Percentiles rank a stretch among this genome's conserved stretches.
These are phyloP conservation scores for Teunomyces stri DNA, from an alignment of 805 yeast genomes.

Conservation along the genomic window DNA sequence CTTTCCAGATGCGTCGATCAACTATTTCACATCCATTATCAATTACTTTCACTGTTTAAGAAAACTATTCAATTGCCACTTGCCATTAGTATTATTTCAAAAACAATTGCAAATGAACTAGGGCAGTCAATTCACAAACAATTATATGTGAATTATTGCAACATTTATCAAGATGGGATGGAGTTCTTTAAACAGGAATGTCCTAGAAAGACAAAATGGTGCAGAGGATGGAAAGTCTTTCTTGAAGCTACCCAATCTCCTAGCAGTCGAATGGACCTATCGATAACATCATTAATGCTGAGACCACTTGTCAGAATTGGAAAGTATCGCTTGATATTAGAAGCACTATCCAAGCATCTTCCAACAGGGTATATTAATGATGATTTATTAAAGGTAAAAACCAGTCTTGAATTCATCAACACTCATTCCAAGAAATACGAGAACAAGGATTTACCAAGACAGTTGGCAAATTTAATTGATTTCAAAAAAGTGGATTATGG, in stretches of 20 bases:
- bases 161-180: slow-evolving; percentile 30
- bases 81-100: neutral
- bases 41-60: slow-evolving; percentile 23
- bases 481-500: slow-evolving; percentile 9
- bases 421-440: slow-evolving; percentile 17
- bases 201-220: slow-evolving; percentile 18
- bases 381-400: slow-evolving; percentile 14
- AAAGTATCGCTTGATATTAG: slow-evolving; percentile 52
- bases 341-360: slow-evolving; percentile 33
- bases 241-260: slow-evolving; percentile 43
- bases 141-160: slow-evolving; percentile 34
- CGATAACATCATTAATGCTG: slow-evolving; percentile 53
- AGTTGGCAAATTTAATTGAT: slow-evolving; percentile 13
- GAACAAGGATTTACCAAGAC: slow-evolving; percentile 19
- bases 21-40: slow-evolving; percentile 22
- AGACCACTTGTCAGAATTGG: slow-evolving; percentile 51
- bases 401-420: slow-evolving; percentile 25
- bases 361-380: slow-evolving; percentile 13
- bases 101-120: slow-evolving; percentile 16
- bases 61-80: neutral
- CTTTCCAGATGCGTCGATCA: neutral
- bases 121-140: slow-evolving; percentile 19
- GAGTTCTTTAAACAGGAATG: slow-evolving; percentile 25
- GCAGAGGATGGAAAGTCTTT: slow-evolving; percentile 32
- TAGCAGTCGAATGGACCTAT: slow-evolving; percentile 40